Percentiles rank a stretch among this genome's conserved stretches.
These are phyloP conservation scores for Fomitopsis serialis DNA, from an alignment of 768 basidiomycete genomes.

Conservation along the genomic window DNA sequence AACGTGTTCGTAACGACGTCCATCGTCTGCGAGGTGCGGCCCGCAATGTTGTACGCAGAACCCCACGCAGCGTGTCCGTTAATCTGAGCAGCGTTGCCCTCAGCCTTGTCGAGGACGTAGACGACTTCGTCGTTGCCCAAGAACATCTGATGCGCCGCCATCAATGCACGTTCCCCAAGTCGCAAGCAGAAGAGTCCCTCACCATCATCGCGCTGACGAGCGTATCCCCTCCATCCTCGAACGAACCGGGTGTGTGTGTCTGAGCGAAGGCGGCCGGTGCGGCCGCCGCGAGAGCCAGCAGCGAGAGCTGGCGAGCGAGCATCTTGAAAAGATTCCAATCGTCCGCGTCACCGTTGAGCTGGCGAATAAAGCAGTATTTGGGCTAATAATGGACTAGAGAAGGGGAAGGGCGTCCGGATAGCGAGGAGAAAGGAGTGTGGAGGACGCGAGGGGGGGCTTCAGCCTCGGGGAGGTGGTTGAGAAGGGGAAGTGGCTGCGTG, in stretches of 20 bases:
- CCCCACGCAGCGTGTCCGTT: constrained; percentile 74
- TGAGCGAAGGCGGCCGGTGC: constrained; percentile 14
- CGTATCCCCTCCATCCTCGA: constrained; percentile 32
- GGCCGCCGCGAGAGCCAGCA: constrained; percentile 32
- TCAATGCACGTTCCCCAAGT: background rate
- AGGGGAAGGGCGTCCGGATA: constrained; percentile 4
- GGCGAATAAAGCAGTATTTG: background rate
- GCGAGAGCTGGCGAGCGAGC: constrained; percentile 22
- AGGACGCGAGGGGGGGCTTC: constrained; percentile 6
- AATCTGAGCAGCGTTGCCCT: constrained; percentile 64
- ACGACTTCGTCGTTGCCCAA: constrained; percentile 75
- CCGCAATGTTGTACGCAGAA: constrained; percentile 63
- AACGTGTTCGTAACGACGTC: constrained; percentile 71
- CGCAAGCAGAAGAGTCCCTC: constrained; percentile 13
- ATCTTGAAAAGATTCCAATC: background rate
- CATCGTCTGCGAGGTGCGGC: constrained; percentile 58
- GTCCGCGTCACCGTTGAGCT: background rate
- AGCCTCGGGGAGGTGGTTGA: background rate
- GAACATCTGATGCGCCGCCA: constrained; percentile 51
- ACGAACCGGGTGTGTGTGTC: constrained; percentile 22
- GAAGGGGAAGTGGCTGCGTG: constrained; percentile 1
- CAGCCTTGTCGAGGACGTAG: constrained; percentile 90
- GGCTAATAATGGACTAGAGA: background rate
- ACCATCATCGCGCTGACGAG: constrained; percentile 54
- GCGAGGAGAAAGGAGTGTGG: constrained; percentile 15